Percentiles rank a stretch among this genome's conserved stretches.
Evolutionary conservation across 164 flowering plant species (phyloP).

Genomic region (grape (Vitis vinifera)): ASM3070453v1 NC_081808.1:20049001-20049500

Average conservation of each 20-base stretch:
- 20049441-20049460: neutral
- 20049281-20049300: neutral
- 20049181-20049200: neutral
- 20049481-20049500: neutral
- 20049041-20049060: slow-evolving; percentile 69
- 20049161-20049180: neutral
- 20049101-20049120: slow-evolving; percentile 31
- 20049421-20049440: too few relatives aligned
- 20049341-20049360: neutral
- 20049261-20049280: neutral
- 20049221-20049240: neutral
- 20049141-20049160: slow-evolving; percentile 93
- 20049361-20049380: neutral
- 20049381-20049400: neutral
- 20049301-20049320: neutral
- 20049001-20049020: slow-evolving; percentile 31
- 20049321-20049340: neutral
- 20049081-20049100: slow-evolving; percentile 49
- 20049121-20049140: slow-evolving; percentile 61
- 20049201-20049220: neutral
- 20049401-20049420: neutral
- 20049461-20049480: neutral
- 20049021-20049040: slow-evolving; percentile 52
- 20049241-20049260: neutral
- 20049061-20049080: slow-evolving; percentile 44